These are phyloP conservation scores for Suillus hirtellus DNA, from an alignment of 768 basidiomycete species.

Conservation along the genomic window DNA sequence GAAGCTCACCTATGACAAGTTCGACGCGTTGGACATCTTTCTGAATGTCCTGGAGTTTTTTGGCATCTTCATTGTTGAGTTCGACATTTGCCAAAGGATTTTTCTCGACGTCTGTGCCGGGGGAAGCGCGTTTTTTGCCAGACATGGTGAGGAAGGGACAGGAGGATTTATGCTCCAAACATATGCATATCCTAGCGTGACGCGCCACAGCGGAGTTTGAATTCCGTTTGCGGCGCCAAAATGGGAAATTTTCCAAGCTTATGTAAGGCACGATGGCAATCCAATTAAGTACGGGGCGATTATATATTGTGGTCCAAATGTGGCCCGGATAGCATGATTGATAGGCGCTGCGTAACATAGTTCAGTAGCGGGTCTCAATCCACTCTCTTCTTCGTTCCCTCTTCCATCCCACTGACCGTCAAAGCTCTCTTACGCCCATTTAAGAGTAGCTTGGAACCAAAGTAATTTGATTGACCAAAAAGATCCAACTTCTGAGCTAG, in stretches of 20 bases:
- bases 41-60: constrained; percentile 64
- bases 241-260: constrained; percentile 5
- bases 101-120: constrained; percentile 78
- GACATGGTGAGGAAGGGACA: constrained; percentile 28
- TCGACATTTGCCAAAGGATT: constrained; percentile 65
- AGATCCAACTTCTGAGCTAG: constrained; percentile 34
- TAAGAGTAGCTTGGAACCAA: constrained; percentile 36
- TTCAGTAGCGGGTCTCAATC: constrained; percentile 43
- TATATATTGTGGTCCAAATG: constrained; percentile 7
- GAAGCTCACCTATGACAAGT: constrained; percentile 64
- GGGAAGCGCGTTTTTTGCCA: constrained; percentile 72
- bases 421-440: constrained; percentile 38
- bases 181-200: constrained; percentile 2
- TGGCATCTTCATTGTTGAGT: constrained; percentile 69
- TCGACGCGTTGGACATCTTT: constrained; percentile 72
- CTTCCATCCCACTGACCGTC: constrained; percentile 49
- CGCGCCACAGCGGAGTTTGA: constrained; percentile 7
- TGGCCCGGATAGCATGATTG: constrained; percentile 16
- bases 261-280: neutral
- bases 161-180: constrained; percentile 2
- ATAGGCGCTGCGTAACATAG: neutral
- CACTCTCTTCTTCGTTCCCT: constrained; percentile 77
- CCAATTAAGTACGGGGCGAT: neutral
- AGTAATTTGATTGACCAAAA: constrained; percentile 34
- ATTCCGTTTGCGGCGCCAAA: constrained; percentile 3